phyloP scores from a whole-genome alignment of 2,329 filamentous ascomycete genomes.

The Colletotrichum horii region DNA sequence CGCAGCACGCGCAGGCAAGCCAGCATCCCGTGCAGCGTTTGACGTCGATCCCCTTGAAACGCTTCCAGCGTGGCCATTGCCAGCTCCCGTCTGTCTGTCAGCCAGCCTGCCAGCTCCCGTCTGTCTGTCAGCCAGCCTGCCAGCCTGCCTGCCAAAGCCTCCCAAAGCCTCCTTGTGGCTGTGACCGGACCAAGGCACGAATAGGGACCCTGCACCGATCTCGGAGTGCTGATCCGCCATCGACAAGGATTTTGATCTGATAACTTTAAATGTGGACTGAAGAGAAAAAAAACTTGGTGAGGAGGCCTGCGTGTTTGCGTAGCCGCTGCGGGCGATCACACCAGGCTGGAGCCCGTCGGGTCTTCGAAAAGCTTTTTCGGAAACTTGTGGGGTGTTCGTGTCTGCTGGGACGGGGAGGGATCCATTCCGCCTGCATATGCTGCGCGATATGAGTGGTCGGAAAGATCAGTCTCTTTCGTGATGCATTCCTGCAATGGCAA shows the following conservation, averaged over 20 bases:
- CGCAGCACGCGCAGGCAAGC: not conserved
- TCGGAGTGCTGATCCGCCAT: slow-evolving; percentile 8
- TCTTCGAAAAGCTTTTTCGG: not conserved
- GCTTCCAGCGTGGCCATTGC: not conserved
- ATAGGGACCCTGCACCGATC: slow-evolving; percentile 9
- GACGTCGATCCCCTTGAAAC: slow-evolving; percentile 22
- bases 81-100: not conserved
- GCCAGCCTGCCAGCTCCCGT: not conserved
- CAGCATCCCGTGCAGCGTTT: slow-evolving; percentile 17
- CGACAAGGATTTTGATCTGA: slow-evolving; percentile 20
- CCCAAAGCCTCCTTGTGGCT: slow-evolving; percentile 7
- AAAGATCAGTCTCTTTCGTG: not conserved
- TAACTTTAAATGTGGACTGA: slow-evolving; percentile 5
- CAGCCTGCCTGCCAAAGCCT: not conserved
- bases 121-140: no score
- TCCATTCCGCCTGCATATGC: not conserved
- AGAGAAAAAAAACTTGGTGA: slow-evolving; percentile 1
- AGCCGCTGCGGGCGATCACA: not conserved
- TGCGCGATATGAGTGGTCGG: slow-evolving; percentile 7
- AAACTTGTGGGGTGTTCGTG: slow-evolving; percentile 1
- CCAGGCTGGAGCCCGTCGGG: not conserved
- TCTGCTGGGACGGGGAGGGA: not conserved
- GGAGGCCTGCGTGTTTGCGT: not conserved
- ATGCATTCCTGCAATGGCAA: not conserved
- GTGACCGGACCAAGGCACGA: not conserved